phyloP scores from a whole-genome alignment of 129 eudicot genomes.

The Oenanthe sinensis region DNA sequence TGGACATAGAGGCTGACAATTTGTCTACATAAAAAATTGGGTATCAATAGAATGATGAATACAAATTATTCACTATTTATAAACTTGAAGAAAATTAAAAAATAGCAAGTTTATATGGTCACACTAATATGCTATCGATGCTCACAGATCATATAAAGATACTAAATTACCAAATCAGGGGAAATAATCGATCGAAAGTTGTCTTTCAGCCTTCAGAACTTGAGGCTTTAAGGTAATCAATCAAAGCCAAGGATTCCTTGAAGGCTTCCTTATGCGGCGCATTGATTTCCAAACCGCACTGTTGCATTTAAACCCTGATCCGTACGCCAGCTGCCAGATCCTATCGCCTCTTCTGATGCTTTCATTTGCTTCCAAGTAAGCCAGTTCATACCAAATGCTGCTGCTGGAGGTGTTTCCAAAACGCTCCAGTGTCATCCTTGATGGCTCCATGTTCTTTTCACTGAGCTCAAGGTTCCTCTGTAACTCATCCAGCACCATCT shows the following conservation, averaged over 20 bases:
- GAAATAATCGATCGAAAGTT: not conserved
- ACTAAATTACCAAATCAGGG: not conserved
- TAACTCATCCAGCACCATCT: conserved; percentile 75
- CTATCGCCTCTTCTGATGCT: conserved; percentile 65
- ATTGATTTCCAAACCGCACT: conserved; percentile 87
- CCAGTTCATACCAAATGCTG: conserved; percentile 95
- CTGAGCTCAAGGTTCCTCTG: conserved; percentile 82
- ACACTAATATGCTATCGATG: not conserved
- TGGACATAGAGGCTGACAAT: not conserved
- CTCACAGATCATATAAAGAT: not conserved
- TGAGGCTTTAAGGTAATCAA: not conserved
- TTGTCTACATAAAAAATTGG: not conserved
- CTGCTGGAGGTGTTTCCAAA: conserved; percentile 96
- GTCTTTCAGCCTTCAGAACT: not conserved
- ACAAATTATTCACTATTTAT: not conserved
- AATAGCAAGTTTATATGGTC: not conserved
- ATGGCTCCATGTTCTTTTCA: conserved; percentile 73
- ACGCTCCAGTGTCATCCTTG: conserved; percentile 66
- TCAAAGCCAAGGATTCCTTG: conserved; percentile 68
- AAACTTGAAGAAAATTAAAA: not conserved
- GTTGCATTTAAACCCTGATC: conserved; percentile 96
- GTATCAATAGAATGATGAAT: conserved; percentile 1
- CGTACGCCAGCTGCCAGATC: conserved; percentile 82
- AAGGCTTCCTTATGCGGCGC: conserved; percentile 47
- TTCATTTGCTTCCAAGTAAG: conserved; percentile 87